Conservation (phyloP, 2,329 filamentous ascomycete genomes). For the Exserohilum turcica region DNA sequence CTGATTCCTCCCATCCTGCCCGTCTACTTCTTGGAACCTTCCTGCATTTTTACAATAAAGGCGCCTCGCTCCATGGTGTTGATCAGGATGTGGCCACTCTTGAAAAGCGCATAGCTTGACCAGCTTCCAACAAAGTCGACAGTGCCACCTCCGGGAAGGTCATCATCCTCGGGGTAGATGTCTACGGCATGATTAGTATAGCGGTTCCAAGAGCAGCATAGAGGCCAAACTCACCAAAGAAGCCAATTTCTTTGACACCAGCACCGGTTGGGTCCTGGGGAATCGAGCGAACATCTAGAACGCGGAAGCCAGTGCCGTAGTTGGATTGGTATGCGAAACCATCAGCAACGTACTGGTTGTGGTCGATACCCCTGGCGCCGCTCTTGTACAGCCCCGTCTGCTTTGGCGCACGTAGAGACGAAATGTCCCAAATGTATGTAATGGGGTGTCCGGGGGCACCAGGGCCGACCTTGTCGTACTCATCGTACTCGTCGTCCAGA, state of each 20-base stretch:
- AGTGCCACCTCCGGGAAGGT: slow-evolving; percentile 44
- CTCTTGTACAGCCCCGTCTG: slow-evolving; percentile 53
- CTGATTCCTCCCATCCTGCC: background rate
- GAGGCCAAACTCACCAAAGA: slow-evolving; percentile 35
- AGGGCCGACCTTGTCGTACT: slow-evolving; percentile 46
- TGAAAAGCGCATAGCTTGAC: slow-evolving; percentile 50
- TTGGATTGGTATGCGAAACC: slow-evolving; percentile 52
- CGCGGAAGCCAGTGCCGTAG: slow-evolving; percentile 51
- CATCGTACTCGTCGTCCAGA: slow-evolving; percentile 49
- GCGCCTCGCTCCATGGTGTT: slow-evolving; percentile 51
- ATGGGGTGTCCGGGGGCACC: slow-evolving; percentile 43
- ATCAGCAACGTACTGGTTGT: slow-evolving; percentile 55
- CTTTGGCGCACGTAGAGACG: slow-evolving; percentile 39
- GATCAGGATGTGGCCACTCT: slow-evolving; percentile 48
- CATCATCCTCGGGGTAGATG: slow-evolving; percentile 52
- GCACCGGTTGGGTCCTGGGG: slow-evolving; percentile 48
- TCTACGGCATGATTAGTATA: slow-evolving; percentile 28
- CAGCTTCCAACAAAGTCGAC: slow-evolving; percentile 53
- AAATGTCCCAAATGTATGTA: slow-evolving; percentile 50
- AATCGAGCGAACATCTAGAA: slow-evolving; percentile 51
- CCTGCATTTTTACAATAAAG: slow-evolving; percentile 45
- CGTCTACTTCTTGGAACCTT: slow-evolving; percentile 12
- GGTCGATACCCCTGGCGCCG: slow-evolving; percentile 50
- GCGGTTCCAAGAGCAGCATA: background rate
- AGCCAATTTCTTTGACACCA: slow-evolving; percentile 51